phyloP scores from a whole-genome alignment of 2,329 filamentous ascomycete genomes.

The Thelonectria discophora region DNA sequence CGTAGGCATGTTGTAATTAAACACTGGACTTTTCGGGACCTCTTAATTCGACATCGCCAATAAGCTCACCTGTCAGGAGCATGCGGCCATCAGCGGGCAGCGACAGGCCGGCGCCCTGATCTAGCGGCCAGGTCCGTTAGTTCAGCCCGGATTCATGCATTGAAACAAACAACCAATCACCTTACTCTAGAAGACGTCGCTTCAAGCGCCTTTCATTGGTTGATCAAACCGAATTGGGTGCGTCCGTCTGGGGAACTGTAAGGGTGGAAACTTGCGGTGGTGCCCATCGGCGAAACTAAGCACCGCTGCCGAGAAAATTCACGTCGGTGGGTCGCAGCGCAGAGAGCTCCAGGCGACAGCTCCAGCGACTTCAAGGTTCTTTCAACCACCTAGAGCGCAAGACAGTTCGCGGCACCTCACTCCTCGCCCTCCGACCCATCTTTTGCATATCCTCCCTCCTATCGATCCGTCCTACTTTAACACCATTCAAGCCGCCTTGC shows the following conservation, averaged over 20 bases:
- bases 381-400: neutral
- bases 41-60: constrained; percentile 38
- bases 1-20: no score
- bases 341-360: constrained; percentile 16
- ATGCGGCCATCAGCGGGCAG: constrained; percentile 35
- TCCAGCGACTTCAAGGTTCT: constrained; percentile 15
- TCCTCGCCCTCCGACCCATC: neutral
- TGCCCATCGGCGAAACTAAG: constrained; percentile 42
- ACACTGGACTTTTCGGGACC: no score
- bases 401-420: neutral
- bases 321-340: constrained; percentile 1
- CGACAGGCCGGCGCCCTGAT: constrained; percentile 24
- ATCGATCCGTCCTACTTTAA: neutral
- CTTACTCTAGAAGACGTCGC: no score
- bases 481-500: neutral
- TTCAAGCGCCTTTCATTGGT: no score
- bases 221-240: no score
- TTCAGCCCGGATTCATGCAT: neutral
- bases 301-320: constrained; percentile 41
- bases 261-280: neutral
- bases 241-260: no score
- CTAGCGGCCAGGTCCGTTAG: constrained; percentile 22
- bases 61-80: constrained; percentile 35
- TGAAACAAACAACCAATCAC: no score
- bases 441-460: neutral